These are phyloP conservation scores for Aureobasidium namibiae DNA, from an alignment of 2,329 filamentous ascomycete genomes.

Conservation along the genomic window DNA sequence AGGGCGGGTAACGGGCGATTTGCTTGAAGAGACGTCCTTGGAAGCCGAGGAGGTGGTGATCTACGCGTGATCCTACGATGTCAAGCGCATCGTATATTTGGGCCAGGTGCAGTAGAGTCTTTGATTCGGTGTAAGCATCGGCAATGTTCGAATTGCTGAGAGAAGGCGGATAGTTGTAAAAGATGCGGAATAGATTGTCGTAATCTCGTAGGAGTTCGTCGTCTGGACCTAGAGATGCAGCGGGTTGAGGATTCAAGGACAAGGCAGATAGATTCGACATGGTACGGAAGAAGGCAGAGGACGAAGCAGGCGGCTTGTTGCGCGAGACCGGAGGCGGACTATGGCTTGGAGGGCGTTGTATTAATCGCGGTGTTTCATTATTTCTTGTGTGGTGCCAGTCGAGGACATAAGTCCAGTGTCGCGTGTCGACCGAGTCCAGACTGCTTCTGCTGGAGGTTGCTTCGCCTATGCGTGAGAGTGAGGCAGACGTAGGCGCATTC, in stretches of 20 bases:
- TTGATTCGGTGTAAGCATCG: slow-evolving; percentile 88
- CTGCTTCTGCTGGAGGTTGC: neutral
- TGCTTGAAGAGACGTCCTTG: slow-evolving; percentile 89
- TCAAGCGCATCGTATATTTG: slow-evolving; percentile 88
- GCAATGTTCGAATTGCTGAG: slow-evolving; percentile 84
- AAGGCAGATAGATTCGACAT: slow-evolving; percentile 68
- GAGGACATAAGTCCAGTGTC: slow-evolving; percentile 77
- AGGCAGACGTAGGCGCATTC: neutral
- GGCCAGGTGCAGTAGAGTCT: slow-evolving; percentile 77
- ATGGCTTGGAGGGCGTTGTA: slow-evolving; percentile 45
- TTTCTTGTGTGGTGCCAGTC: slow-evolving; percentile 62
- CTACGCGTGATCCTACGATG: slow-evolving; percentile 80
- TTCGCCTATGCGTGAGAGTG: slow-evolving; percentile 1
- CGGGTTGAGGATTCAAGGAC: slow-evolving; percentile 37
- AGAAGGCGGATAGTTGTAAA: slow-evolving; percentile 83
- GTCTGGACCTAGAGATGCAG: slow-evolving; percentile 43
- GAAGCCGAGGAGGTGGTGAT: slow-evolving; percentile 89
- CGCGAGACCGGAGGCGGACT: slow-evolving; percentile 46
- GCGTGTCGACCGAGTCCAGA: neutral
- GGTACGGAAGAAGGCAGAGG: slow-evolving; percentile 73
- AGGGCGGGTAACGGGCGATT: slow-evolving; percentile 91
- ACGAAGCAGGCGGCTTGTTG: slow-evolving; percentile 56
- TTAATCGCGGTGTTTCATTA: slow-evolving; percentile 76
- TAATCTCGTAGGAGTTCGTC: slow-evolving; percentile 82
- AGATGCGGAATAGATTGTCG: slow-evolving; percentile 89